Conservation (phyloP, 495 filamentous ascomycete genomes). For the Beverwykella pulmonaria region DNA sequence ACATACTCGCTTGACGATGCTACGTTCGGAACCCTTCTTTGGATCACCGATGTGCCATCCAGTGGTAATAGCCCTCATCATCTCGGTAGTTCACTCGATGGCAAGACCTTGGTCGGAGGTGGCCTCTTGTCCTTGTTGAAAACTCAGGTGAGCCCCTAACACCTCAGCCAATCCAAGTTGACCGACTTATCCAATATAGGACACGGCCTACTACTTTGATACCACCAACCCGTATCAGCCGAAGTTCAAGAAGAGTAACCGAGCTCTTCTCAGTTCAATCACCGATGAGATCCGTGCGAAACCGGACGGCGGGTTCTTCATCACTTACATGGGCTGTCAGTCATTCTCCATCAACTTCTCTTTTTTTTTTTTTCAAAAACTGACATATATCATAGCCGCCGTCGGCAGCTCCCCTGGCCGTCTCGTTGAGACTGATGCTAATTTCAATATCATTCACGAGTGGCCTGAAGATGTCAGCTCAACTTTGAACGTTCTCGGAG, state of each 20-base stretch:
- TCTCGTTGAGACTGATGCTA: slow-evolving; percentile 61
- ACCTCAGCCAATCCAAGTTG: neutral
- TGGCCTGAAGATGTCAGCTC: slow-evolving; percentile 59
- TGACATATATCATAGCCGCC: slow-evolving; percentile 46
- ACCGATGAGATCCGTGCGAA: slow-evolving; percentile 67
- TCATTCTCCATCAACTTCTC: neutral
- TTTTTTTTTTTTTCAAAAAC: neutral
- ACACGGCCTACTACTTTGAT: slow-evolving; percentile 68
- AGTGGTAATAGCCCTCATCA: slow-evolving; percentile 67
- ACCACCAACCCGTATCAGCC: slow-evolving; percentile 60
- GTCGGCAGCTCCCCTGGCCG: slow-evolving; percentile 61
- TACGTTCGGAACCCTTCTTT: slow-evolving; percentile 62
- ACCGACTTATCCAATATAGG: slow-evolving; percentile 37
- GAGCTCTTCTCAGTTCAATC: slow-evolving; percentile 59
- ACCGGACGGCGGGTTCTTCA: slow-evolving; percentile 66
- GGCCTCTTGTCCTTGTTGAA: slow-evolving; percentile 65
- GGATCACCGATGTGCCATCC: slow-evolving; percentile 61
- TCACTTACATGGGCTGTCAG: slow-evolving; percentile 60
- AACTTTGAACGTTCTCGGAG: slow-evolving; percentile 57
- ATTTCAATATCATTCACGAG: slow-evolving; percentile 64
- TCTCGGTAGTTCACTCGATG: slow-evolving; percentile 59
- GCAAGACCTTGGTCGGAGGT: slow-evolving; percentile 61
- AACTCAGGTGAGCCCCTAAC: slow-evolving; percentile 17
- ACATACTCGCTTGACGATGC: slow-evolving; percentile 64
- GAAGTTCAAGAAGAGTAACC: slow-evolving; percentile 61